Percentiles rank a stretch among this genome's conserved stretches.
phyloP scores from a whole-genome alignment of 2,329 filamentous ascomycete genomes.

The Akanthomyces muscarius region DNA sequence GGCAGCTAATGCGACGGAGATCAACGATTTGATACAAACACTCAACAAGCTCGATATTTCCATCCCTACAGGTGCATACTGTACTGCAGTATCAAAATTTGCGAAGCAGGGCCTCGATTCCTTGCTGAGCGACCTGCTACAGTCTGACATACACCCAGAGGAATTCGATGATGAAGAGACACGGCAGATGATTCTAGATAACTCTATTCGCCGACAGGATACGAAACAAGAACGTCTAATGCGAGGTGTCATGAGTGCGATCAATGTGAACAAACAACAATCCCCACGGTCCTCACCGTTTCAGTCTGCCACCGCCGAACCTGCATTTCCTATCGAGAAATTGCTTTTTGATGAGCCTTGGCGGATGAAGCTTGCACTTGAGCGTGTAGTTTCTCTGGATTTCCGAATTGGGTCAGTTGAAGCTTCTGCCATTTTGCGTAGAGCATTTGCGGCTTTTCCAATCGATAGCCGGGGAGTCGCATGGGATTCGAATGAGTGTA shows the following conservation, averaged over 20 bases:
- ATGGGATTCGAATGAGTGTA: constrained; percentile 5
- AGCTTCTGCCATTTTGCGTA: constrained; percentile 9
- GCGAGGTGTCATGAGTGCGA: constrained; percentile 36
- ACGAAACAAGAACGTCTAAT: constrained; percentile 41
- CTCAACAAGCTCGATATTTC: constrained; percentile 60
- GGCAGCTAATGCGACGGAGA: constrained; percentile 50
- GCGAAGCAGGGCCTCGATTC: constrained; percentile 52
- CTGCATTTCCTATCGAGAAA: constrained; percentile 3
- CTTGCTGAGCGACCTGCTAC: constrained; percentile 42
- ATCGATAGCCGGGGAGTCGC: not conserved
- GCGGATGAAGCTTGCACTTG: constrained; percentile 12
- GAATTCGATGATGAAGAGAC: constrained; percentile 47
- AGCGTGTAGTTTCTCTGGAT: not conserved
- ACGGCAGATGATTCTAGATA: constrained; percentile 36
- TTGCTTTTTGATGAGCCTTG: not conserved
- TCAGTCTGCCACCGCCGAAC: not conserved
- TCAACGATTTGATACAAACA: constrained; percentile 57
- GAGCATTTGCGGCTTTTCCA: constrained; percentile 12
- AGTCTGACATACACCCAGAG: constrained; percentile 51
- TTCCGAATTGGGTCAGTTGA: not conserved
- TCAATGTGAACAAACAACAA: constrained; percentile 18
- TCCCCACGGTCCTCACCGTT: constrained; percentile 19
- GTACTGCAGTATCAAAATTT: constrained; percentile 60
- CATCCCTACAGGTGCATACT: constrained; percentile 60
- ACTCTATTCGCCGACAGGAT: constrained; percentile 31